These are phyloP conservation scores for Oryza brachyantha DNA, from an alignment of 176 grass and related monocot genomes.

Conservation along the genomic window DNA sequence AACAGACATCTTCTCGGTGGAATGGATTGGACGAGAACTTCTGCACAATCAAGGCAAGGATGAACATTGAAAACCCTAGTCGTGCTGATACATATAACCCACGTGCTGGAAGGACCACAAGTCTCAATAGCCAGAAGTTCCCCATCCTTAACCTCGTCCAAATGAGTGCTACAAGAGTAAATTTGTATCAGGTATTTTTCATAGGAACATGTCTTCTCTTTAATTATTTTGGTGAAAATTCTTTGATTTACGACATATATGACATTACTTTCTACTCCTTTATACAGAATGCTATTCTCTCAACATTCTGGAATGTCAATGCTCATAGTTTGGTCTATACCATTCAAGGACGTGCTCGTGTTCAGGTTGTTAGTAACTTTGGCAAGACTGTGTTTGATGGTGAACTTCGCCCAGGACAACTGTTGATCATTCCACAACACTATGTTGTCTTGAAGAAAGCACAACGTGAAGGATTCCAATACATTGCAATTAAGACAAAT, in stretches of 20 bases:
- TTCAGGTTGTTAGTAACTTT: neutral
- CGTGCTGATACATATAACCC: too few species aligned
- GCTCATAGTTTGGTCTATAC: neutral
- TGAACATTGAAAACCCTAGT: too few species aligned
- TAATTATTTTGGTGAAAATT: neutral
- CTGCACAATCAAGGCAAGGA: too few species aligned
- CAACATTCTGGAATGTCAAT: neutral
- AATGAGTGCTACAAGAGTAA: neutral
- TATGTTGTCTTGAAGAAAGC: neutral
- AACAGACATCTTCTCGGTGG: conserved; percentile 5
- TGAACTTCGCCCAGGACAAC: neutral
- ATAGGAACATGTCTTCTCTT: neutral
- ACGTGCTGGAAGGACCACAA: neutral
- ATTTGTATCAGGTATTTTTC: conserved; percentile 28
- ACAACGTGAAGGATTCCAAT: neutral
- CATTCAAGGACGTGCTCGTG: neutral
- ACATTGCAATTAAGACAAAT: neutral
- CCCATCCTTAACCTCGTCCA: neutral
- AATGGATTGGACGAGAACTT: too few species aligned
- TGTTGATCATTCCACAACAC: neutral
- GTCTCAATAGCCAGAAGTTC: neutral
- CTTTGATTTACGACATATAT: neutral
- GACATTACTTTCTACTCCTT: neutral
- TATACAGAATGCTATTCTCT: conserved; percentile 15
- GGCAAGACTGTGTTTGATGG: neutral